Base-by-base conservation (phyloP, 345 rosid species). In the Fremontodendron californicum region DNA sequence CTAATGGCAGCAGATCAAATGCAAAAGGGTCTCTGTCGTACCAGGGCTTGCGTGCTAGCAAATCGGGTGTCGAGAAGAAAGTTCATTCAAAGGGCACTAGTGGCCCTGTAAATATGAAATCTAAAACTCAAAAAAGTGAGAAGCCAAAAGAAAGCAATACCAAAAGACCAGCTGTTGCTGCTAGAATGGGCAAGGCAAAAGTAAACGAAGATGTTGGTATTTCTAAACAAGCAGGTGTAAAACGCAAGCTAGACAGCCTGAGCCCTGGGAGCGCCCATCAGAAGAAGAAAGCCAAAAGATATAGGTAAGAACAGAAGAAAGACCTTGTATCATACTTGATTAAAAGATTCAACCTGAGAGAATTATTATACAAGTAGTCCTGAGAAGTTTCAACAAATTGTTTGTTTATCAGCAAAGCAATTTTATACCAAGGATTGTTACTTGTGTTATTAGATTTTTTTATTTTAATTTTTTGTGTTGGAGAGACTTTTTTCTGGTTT, bases 31-130 rank as follows among this genome's bases (percentile, higher is more conserved):
- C 78, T 45, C 49, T 85, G 81, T 84, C 96, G 13, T 93, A 90
- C 83, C 95, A 95, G 85, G 99, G 99, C n/a, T 78, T 90, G 84
- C 87, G 86, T 60, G 93, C 94, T 40, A 90, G 87, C 76, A 93
- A 91, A 83, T 80, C 96, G 1, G 87, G 88, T 23, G 80, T 77
- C 33, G 79, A 69, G 43, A 92, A 85, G 88, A 93, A 88, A 86
- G 79, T 46, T 19, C 77, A 52, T 74, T 74, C 81, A 43, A 88
- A 82, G 76, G 81, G 81, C 68, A 67, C 73, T 15, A 82, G 9
- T n/a, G 27, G 77, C 15, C 77, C 82, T 0, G 69, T 77, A 3
- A 82, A 71, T 81, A 62, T 63, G 75, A 88, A 77, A 75, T 80
- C 83, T 16, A 87, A 75, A 85, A 60, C 60, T 19, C 61, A 78